Base-by-base conservation (phyloP, 176 grass and related monocot genomes). In the Pharus latifolius region DNA sequence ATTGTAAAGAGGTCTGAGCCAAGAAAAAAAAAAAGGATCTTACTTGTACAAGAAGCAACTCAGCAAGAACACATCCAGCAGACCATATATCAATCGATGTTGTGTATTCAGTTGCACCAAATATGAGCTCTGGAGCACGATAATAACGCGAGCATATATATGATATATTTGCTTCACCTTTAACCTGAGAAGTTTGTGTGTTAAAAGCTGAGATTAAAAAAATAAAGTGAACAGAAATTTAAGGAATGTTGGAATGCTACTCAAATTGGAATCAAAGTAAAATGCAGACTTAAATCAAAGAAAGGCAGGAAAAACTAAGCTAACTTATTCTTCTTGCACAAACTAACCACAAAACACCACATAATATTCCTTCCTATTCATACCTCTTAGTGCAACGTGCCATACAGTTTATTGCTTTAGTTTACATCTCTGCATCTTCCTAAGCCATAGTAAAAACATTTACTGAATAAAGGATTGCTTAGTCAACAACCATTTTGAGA, bases 131-230 rank as follows among this genome's bases (percentile, higher is more conserved):
- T 12, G 86, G 91, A 45, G 83, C 91, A 78, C 86, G 86, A 43
- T 95, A 95, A 57, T 95, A 95, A 64, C 80, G 87, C n/a, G 91
- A 95, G 72, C 91, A 95, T 72, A 95, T 95, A 58, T 95, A 95
- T 13, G 91, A 95, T 81, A 95, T 95, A 70, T 95, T 95, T 49
- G 86, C 72, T 84, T 95, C 91, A 12, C 91, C 91, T 69, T 65
- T 85, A 50, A 94, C 80, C 91, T 94, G 76, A 44, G 33, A 65
- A 26, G 26, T 31, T 33, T 25, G 18, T 10, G 10, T n/a, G 32
- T 46, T 58, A 20, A 77, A 42, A 27, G 3, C 48, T 27, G 56
- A 23, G 49, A 45, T 49, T 47, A 23, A 48, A 59, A 38, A 2
- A 3, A 49, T 29, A 14, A 56, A 19, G 1, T 23, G 12, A 45